Conservation (phyloP, 2,329 filamentous ascomycete genomes). For the Dothideomycetes sp. region DNA sequence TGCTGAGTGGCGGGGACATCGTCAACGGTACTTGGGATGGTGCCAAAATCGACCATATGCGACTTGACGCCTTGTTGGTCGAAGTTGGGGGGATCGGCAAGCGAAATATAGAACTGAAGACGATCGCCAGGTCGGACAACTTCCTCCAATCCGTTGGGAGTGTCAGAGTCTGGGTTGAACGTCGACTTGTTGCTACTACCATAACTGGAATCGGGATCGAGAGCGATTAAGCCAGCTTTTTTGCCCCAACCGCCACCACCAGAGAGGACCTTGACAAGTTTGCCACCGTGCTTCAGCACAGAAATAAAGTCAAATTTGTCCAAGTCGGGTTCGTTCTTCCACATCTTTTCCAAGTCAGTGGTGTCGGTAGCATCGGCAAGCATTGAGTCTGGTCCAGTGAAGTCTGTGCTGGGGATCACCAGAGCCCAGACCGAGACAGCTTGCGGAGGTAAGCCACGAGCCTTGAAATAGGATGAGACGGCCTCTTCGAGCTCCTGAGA, state of each 20-base stretch:
- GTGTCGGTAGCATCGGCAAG: neutral
- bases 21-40: conserved; percentile 38
- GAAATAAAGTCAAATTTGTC: neutral
- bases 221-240: conserved; percentile 67
- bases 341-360: neutral
- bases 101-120: conserved; percentile 56
- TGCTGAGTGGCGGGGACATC: conserved; percentile 11
- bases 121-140: conserved; percentile 54
- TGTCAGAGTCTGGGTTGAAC: too few relatives aligned
- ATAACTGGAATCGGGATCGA: conserved; percentile 56
- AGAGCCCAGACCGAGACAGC: conserved; percentile 65
- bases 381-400: conserved; percentile 1
- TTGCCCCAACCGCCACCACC: conserved; percentile 78
- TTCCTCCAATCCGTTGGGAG: too few relatives aligned
- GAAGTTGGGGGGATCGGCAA: conserved; percentile 16
- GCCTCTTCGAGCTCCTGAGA: conserved; percentile 61
- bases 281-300: conserved; percentile 23
- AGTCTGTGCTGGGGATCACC: conserved; percentile 41
- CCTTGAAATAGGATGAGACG: conserved; percentile 51
- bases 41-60: conserved; percentile 27
- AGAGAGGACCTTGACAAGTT: conserved; percentile 51
- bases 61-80: conserved; percentile 8
- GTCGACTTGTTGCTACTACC: too few relatives aligned
- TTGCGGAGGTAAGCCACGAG: conserved; percentile 30
- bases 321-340: conserved; percentile 2